A percentile compares a stretch with the other conserved stretches of the same genome.
phyloP scores from a whole-genome alignment of 2,329 filamentous ascomycete species.

The Colletotrichum cuscutae region DNA sequence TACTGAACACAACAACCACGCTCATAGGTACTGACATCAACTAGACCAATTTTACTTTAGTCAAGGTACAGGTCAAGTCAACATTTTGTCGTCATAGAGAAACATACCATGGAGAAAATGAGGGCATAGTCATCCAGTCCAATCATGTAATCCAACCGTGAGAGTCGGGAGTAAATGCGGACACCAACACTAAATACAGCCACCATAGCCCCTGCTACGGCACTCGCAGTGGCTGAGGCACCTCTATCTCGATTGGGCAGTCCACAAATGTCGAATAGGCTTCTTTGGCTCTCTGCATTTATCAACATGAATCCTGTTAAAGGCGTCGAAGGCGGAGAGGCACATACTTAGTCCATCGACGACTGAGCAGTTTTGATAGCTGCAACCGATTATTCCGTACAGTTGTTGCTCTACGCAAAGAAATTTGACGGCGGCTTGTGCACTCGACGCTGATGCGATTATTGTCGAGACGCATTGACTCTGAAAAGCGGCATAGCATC shows the following conservation, averaged over 20 bases:
- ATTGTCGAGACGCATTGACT: background rate
- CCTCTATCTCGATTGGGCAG: conserved; percentile 12
- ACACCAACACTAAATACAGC: conserved; percentile 16
- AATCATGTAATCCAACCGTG: conserved; percentile 1
- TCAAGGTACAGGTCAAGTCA: too few relatives aligned
- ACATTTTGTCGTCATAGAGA: too few relatives aligned
- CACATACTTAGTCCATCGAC: background rate
- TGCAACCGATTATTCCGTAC: background rate
- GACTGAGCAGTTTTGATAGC: background rate
- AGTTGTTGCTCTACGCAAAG: background rate
- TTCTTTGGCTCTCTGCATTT: conserved; percentile 1
- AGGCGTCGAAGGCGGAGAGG: background rate
- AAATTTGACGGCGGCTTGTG: background rate
- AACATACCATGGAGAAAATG: conserved; percentile 14
- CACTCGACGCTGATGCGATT: background rate
- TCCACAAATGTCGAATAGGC: conserved; percentile 6
- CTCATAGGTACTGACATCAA: conserved; percentile 23
- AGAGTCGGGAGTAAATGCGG: conserved; percentile 17
- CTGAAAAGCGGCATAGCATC: background rate
- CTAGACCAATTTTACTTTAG: background rate
- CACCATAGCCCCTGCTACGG: conserved; percentile 12
- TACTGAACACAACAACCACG: conserved; percentile 7
- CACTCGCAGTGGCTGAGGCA: conserved; percentile 13
- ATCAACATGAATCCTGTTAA: background rate
- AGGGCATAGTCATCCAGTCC: conserved; percentile 24